A percentile compares a stretch with the other conserved stretches of the same genome.
Evolutionary conservation across 768 basidiomycete species (phyloP).

Genomic region (Collybiopsis luxurians): DNA sequence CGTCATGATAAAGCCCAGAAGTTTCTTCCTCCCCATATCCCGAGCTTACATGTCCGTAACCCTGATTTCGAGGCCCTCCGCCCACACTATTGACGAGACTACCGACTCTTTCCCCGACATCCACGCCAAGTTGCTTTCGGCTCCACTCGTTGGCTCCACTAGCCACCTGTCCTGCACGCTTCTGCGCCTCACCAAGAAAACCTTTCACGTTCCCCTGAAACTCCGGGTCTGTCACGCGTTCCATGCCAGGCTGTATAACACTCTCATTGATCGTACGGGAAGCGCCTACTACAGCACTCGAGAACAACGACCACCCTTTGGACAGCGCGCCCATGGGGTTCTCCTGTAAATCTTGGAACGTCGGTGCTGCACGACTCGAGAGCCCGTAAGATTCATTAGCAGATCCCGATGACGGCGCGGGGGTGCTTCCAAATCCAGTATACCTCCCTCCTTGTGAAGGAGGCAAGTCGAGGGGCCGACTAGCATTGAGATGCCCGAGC

Average conservation of each 20-base stretch:
- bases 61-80: slow-evolving; percentile 51
- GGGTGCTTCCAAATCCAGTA: slow-evolving; percentile 87
- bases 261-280: slow-evolving; percentile 76
- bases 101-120: slow-evolving; percentile 77
- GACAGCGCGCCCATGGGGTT: slow-evolving; percentile 82
- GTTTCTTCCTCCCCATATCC: slow-evolving; percentile 48
- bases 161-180: slow-evolving; percentile 59
- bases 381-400: slow-evolving; percentile 68
- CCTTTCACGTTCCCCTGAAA: slow-evolving; percentile 74
- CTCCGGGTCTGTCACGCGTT: slow-evolving; percentile 75
- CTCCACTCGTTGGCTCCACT: slow-evolving; percentile 74
- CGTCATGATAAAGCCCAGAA: slow-evolving; percentile 61
- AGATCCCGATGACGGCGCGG: slow-evolving; percentile 43
- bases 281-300: slow-evolving; percentile 79
- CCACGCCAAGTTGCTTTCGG: slow-evolving; percentile 75
- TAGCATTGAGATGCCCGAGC: slow-evolving; percentile 80
- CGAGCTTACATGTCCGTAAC: slow-evolving; percentile 47
- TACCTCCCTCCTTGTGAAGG: slow-evolving; percentile 95
- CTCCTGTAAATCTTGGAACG: slow-evolving; percentile 77
- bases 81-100: slow-evolving; percentile 65
- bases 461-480: slow-evolving; percentile 73
- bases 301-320: slow-evolving; percentile 97
- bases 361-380: slow-evolving; percentile 79
- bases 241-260: slow-evolving; percentile 88
- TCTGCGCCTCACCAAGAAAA: slow-evolving; percentile 69